Conservation (phyloP, 805 yeast species). For the Yarrowia yakushimensis region DNA sequence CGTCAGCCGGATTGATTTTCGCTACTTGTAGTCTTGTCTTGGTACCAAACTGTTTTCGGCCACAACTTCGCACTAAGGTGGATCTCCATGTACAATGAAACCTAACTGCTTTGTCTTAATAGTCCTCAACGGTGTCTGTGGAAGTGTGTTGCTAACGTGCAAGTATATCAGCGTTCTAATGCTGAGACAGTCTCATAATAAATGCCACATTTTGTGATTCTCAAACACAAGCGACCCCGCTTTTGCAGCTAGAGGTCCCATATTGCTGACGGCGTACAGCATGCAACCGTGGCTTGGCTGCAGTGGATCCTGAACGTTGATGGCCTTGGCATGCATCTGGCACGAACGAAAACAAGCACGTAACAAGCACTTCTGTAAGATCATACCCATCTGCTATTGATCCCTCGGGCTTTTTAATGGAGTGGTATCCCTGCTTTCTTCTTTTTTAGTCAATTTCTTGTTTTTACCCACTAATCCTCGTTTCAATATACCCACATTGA, state of each 20-base stretch:
- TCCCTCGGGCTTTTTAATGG: neutral
- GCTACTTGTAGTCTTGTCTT: no score
- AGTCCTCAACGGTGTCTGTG: neutral
- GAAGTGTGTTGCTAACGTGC: neutral
- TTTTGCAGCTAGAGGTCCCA: neutral
- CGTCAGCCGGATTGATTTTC: neutral
- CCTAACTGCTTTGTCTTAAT: neutral
- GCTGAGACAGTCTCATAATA: neutral
- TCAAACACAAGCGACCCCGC: neutral
- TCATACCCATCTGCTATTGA: neutral
- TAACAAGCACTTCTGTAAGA: neutral
- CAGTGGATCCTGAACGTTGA: constrained; percentile 8
- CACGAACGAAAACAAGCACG: neutral
- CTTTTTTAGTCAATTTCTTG: neutral
- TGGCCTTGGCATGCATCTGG: neutral
- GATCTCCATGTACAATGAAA: constrained; percentile 2
- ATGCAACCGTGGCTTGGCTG: neutral
- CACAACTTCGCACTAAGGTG: constrained; percentile 5
- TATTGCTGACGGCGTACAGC: neutral
- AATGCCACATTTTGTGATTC: neutral
- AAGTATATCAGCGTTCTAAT: neutral
- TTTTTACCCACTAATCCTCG: neutral
- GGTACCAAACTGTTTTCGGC: neutral
- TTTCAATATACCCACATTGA: neutral
- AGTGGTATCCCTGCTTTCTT: neutral